These are phyloP conservation scores for Sporisorium graminicola DNA, from an alignment of 1,284 basidiomycete genomes.

Conservation along the genomic window DNA sequence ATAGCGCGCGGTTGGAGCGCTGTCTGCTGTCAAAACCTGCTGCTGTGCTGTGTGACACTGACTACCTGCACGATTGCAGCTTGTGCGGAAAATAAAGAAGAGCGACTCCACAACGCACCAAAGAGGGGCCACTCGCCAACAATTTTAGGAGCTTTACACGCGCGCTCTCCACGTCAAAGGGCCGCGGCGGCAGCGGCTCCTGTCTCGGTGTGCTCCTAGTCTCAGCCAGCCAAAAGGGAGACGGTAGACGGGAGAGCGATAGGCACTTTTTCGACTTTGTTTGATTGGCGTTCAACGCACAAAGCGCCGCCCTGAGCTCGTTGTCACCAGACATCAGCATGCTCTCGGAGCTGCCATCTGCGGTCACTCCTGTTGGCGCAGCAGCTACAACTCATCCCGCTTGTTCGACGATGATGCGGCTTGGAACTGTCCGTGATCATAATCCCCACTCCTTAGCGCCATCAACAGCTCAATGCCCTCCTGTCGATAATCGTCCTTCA, in stretches of 20 bases:
- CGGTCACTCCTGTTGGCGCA: no score
- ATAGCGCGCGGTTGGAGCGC: no score
- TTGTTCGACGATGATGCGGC: neutral
- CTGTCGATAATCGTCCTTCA: slow-evolving; percentile 18
- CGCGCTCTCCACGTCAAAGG: neutral
- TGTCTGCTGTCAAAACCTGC: no score
- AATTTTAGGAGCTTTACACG: neutral
- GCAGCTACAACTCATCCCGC: slow-evolving; percentile 32
- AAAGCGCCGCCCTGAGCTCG: no score
- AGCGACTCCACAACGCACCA: no score
- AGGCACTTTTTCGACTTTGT: slow-evolving; percentile 1
- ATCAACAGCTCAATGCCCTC: slow-evolving; percentile 31
- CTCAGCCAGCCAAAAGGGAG: no score
- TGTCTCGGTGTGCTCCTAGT: no score
- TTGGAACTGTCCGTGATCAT: slow-evolving; percentile 9
- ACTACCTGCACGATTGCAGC: no score
- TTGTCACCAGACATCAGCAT: slow-evolving; percentile 13
- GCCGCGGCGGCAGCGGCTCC: no score
- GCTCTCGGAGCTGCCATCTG: neutral
- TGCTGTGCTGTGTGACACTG: no score
- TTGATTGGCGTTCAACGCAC: neutral
- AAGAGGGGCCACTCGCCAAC: neutral
- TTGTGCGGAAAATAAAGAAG: neutral
- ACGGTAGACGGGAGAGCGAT: no score
- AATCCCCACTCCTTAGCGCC: slow-evolving; percentile 20